phyloP scores from a whole-genome alignment of 352 stramenopile genomes.

The Globisporangium solare region DNA sequence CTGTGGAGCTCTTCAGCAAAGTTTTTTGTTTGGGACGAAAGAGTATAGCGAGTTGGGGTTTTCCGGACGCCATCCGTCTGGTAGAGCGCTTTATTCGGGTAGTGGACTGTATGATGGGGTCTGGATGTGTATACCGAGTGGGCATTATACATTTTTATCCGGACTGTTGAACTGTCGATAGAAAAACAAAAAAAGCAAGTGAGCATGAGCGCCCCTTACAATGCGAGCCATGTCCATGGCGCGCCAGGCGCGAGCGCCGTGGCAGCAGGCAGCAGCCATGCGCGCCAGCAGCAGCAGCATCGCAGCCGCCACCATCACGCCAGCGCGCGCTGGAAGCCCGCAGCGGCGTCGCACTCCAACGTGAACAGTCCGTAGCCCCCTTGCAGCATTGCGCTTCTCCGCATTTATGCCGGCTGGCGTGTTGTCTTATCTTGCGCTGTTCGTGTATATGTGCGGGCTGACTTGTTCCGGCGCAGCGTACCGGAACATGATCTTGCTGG shows the following conservation, averaged over 20 bases:
- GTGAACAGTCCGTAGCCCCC: constrained; percentile 19
- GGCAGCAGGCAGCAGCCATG: neutral
- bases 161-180: neutral
- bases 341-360: constrained; percentile 14
- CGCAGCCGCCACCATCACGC: neutral
- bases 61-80: neutral
- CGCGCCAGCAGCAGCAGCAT: neutral
- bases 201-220: no score
- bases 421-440: neutral
- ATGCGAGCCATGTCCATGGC: no score
- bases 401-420: no score
- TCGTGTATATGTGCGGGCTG: neutral
- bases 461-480: constrained; percentile 18
- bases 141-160: neutral
- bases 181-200: neutral
- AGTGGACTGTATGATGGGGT: neutral
- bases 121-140: neutral
- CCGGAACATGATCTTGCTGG: constrained; percentile 41
- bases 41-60: neutral
- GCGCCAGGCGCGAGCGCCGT: no score
- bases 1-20: neutral
- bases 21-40: no score
- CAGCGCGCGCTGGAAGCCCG: constrained; percentile 16
- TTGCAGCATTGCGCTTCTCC: neutral
- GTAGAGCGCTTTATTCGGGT: neutral